A percentile compares a stretch with the other conserved stretches of the same genome.
phyloP scores from a whole-genome alignment of 2,329 filamentous ascomycete genomes.

The Seiridium cupressi region DNA sequence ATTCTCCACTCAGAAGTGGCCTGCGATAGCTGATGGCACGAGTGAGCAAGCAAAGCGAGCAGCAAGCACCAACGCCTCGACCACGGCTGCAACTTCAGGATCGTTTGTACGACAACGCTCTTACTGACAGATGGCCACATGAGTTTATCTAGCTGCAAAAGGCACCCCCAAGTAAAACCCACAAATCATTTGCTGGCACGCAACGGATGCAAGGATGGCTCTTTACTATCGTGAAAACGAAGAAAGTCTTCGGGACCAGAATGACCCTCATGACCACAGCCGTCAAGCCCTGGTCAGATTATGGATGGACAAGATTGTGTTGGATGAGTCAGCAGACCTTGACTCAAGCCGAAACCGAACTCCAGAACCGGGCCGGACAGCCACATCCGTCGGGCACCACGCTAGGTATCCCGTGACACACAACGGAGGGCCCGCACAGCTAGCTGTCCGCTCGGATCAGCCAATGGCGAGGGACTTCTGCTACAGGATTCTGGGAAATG shows the following conservation, averaged over 20 bases:
- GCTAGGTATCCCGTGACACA: not conserved
- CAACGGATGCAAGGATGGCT: not conserved
- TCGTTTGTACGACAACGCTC: not conserved
- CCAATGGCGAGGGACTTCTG: not conserved
- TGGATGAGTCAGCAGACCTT: not conserved
- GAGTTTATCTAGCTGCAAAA: no score
- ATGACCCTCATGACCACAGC: not conserved
- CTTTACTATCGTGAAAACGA: not conserved
- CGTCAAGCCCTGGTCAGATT: not conserved
- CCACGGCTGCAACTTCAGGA: not conserved
- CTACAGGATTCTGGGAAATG: not conserved
- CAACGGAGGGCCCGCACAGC: not conserved
- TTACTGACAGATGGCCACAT: not conserved
- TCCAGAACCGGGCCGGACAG: not conserved
- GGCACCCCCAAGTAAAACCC: no score
- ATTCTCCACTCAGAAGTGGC: not conserved
- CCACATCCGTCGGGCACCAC: not conserved
- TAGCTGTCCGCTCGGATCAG: no score
- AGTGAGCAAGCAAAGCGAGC: not conserved
- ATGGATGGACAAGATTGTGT: not conserved
- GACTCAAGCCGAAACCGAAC: not conserved
- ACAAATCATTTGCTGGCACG: not conserved
- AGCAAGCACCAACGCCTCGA: not conserved
- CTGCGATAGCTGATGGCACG: not conserved
- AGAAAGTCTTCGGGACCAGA: not conserved